Percentiles rank a stretch among this genome's conserved stretches.
Conservation (phyloP, 805 yeast species). For the Yarrowia divulgata region DNA sequence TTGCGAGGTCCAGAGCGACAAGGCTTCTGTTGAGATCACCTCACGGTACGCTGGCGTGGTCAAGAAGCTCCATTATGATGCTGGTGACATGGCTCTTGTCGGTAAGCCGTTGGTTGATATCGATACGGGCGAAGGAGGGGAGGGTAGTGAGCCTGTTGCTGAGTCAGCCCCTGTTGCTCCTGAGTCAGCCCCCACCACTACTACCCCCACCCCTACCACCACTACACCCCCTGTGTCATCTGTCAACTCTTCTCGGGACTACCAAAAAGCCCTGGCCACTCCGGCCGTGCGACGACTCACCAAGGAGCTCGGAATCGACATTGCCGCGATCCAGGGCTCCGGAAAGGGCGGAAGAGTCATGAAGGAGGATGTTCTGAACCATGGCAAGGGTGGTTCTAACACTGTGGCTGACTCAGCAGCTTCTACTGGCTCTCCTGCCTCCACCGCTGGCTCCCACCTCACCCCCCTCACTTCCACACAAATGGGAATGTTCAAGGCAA, state of each 20-base stretch:
- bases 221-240: background rate
- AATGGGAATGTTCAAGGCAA: slow-evolving; percentile 49
- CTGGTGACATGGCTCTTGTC: slow-evolving; percentile 51
- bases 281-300: slow-evolving; percentile 51
- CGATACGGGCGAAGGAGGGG: slow-evolving; percentile 45
- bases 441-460: too few species aligned
- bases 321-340: slow-evolving; percentile 46
- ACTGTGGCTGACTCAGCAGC: slow-evolving; percentile 16
- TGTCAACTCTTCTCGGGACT: background rate
- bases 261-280: slow-evolving; percentile 46
- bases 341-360: slow-evolving; percentile 51
- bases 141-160: slow-evolving; percentile 3
- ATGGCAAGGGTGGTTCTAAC: slow-evolving; percentile 17
- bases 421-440: too few species aligned
- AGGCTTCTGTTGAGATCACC: slow-evolving; percentile 51
- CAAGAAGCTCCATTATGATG: slow-evolving; percentile 49
- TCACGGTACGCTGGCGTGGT: slow-evolving; percentile 50
- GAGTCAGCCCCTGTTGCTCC: slow-evolving; percentile 2
- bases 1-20: slow-evolving; percentile 51
- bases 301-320: slow-evolving; percentile 46
- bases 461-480: slow-evolving; percentile 49
- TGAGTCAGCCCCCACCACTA: background rate
- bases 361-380: slow-evolving; percentile 48
- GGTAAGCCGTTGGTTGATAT: slow-evolving; percentile 50
- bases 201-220: slow-evolving; percentile 1